A percentile compares a stretch with the other conserved stretches of the same genome.
Conservation (phyloP, 192 early-diverging fungal species). For the Gamsiella multidivaricata region DNA sequence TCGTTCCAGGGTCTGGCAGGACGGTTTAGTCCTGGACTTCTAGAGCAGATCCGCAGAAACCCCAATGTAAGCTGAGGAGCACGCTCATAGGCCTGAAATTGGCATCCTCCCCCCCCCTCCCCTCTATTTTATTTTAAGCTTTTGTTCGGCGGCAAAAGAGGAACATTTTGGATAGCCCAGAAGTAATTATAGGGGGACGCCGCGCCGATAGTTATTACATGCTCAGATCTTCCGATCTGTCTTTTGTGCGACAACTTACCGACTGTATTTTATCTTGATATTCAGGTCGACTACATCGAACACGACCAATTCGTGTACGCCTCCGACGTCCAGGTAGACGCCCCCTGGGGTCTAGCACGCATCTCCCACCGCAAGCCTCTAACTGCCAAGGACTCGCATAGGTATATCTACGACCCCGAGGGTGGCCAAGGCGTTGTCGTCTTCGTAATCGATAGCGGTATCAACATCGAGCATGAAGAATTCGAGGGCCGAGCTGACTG, state of each 20-base stretch:
- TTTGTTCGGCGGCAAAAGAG: no score
- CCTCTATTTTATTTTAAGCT: background rate
- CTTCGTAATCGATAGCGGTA: constrained; percentile 96
- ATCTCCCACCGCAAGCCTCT: constrained; percentile 79
- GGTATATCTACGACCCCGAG: constrained; percentile 76
- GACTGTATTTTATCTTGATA: constrained; percentile 9
- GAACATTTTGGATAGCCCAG: no score
- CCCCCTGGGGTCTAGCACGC: constrained; percentile 90
- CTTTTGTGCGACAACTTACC: no score
- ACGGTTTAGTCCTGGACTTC: constrained; percentile 65
- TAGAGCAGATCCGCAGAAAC: constrained; percentile 68
- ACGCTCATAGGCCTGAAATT: no score
- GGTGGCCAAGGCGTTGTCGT: constrained; percentile 89
- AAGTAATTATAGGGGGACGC: no score
- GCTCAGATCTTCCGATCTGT: no score
- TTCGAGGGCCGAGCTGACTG: constrained; percentile 91
- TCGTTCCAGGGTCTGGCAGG: constrained; percentile 72
- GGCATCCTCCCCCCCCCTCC: no score
- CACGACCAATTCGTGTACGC: constrained; percentile 83
- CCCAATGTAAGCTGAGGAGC: constrained; percentile 45
- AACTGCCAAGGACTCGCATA: constrained; percentile 67
- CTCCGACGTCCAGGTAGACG: constrained; percentile 69
- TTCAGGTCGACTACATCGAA: constrained; percentile 83
- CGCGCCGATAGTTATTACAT: background rate
- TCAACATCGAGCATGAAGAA: constrained; percentile 84